Conservation (phyloP, 305 asterid genomes). For the Fraxinus albicans region DNA sequence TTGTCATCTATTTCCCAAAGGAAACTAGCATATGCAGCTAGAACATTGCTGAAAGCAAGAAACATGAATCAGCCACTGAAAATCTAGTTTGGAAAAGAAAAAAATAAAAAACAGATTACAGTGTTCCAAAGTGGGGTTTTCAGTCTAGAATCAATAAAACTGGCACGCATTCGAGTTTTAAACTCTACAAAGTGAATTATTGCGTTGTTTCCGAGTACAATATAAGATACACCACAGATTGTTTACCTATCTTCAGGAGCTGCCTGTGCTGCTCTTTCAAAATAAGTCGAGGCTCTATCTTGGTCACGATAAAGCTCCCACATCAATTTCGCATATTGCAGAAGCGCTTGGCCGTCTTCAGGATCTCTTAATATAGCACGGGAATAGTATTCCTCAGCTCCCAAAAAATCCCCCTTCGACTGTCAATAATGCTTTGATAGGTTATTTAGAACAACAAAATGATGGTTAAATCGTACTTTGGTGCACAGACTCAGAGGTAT, state of each 20-base stretch:
- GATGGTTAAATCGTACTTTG: neutral
- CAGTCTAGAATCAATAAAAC: neutral
- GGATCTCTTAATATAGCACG: constrained; percentile 72
- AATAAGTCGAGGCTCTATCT: constrained; percentile 56
- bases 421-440: constrained; percentile 20
- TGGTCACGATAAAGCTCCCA: constrained; percentile 70
- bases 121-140: neutral
- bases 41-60: constrained; percentile 60
- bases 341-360: constrained; percentile 54
- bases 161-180: neutral
- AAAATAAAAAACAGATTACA: neutral
- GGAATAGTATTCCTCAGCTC: constrained; percentile 63
- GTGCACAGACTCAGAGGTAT: neutral
- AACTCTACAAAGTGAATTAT: neutral
- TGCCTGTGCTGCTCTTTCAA: constrained; percentile 52
- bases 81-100: neutral
- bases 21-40: constrained; percentile 75
- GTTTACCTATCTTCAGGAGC: constrained; percentile 65
- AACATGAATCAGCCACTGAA: neutral
- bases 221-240: constrained; percentile 12
- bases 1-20: constrained; percentile 70
- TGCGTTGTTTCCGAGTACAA: neutral
- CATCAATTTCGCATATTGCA: constrained; percentile 60
- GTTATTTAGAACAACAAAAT: neutral
- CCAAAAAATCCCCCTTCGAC: constrained; percentile 64